phyloP scores from a whole-genome alignment of 768 basidiomycete species.

The Collybiopsis luxurians region DNA sequence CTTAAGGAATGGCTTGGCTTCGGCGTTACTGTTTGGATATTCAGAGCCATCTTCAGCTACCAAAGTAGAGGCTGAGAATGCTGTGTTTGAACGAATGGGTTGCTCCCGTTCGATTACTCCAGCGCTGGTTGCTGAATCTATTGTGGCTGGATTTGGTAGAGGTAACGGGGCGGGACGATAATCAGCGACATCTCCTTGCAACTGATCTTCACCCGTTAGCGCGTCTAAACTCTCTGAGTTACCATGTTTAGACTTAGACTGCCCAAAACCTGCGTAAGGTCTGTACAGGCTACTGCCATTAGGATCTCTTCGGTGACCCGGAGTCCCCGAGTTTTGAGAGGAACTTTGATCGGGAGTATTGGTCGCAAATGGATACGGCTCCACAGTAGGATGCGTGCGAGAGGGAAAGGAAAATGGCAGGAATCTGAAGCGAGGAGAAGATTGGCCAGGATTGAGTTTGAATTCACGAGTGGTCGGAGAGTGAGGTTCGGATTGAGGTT shows the following conservation, averaged over 20 bases:
- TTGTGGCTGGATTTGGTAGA: background rate
- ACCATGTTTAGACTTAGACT: background rate
- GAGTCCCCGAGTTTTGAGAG: background rate
- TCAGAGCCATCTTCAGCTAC: constrained; percentile 9
- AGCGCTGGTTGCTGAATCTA: too few species aligned
- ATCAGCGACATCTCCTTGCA: background rate
- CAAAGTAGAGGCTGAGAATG: constrained; percentile 4
- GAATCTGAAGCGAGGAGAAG: background rate
- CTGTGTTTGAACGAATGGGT: constrained; percentile 3
- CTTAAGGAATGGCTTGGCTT: background rate
- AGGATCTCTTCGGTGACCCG: background rate
- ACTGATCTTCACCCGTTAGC: background rate
- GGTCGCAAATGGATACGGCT: background rate
- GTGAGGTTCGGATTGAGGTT: constrained; percentile 22
- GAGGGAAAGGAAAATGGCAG: background rate
- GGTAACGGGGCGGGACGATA: background rate
- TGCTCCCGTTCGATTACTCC: background rate
- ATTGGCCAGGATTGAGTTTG: background rate
- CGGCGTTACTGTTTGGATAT: background rate
- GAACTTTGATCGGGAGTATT: background rate
- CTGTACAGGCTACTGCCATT: background rate
- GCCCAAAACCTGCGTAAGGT: constrained; percentile 4
- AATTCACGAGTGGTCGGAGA: background rate
- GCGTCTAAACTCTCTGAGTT: background rate
- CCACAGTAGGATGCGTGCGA: background rate